A percentile compares a stretch with the other conserved stretches of the same genome.
phyloP scores from a whole-genome alignment of 768 basidiomycete genomes.

The Chiua virens region DNA sequence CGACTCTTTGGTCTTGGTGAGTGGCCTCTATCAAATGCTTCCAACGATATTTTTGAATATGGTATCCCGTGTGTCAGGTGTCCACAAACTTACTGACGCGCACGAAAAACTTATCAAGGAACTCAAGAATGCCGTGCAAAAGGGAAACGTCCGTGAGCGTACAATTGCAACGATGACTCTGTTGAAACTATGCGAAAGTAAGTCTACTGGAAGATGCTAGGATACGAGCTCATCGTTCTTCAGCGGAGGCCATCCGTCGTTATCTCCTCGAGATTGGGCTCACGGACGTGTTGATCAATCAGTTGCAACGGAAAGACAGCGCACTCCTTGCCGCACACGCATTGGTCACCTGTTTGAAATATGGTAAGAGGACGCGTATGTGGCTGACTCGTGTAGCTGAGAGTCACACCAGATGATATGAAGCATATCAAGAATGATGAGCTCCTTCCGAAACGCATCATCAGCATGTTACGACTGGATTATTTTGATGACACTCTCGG shows the following conservation, averaged over 20 bases:
- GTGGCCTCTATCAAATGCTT: not conserved
- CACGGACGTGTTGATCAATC: slow-evolving; percentile 9
- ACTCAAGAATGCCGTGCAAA: slow-evolving; percentile 2
- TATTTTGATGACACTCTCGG: slow-evolving; percentile 4
- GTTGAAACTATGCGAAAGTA: slow-evolving; percentile 21
- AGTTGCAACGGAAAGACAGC: slow-evolving; percentile 10
- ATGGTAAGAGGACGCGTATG: not conserved
- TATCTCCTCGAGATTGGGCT: slow-evolving; percentile 3
- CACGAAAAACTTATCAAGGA: slow-evolving; percentile 10
- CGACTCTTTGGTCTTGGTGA: slow-evolving; percentile 14
- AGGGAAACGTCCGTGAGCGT: slow-evolving; percentile 8
- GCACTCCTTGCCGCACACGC: slow-evolving; percentile 23
- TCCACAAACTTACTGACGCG: not conserved
- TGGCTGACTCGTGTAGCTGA: not conserved
- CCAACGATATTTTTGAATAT: not conserved
- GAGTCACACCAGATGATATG: not conserved
- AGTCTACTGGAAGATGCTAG: not conserved
- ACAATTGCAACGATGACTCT: slow-evolving; percentile 22
- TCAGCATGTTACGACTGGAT: slow-evolving; percentile 3
- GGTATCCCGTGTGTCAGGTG: slow-evolving; percentile 1
- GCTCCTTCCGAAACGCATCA: slow-evolving; percentile 1
- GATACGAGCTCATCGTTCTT: not conserved
- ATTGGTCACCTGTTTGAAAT: not conserved
- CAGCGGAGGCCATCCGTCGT: slow-evolving; percentile 3
- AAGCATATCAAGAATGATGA: not conserved